Conservation (phyloP, 345 rosid genomes). For the Melaleuca alternifolia region DNA sequence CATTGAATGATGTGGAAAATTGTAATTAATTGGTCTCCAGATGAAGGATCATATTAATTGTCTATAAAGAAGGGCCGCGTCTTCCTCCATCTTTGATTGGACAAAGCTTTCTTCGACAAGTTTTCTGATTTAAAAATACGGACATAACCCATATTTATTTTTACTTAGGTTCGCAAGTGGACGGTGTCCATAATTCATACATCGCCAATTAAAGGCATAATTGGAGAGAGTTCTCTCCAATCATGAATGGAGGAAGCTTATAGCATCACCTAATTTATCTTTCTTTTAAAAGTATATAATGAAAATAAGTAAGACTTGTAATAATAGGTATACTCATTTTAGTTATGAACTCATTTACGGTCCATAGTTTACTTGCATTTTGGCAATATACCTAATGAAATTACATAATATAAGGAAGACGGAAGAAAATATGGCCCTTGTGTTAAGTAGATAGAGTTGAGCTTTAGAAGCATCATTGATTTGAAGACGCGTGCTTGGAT, state of each 20-base stretch:
- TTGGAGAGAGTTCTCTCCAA: neutral
- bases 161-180: neutral
- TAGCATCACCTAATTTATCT: neutral
- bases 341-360: neutral
- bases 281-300: neutral
- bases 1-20: neutral
- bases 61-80: neutral
- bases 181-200: neutral
- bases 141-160: neutral
- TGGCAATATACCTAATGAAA: neutral
- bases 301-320: neutral
- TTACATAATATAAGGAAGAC: neutral
- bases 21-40: neutral
- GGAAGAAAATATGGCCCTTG: neutral
- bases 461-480: neutral
- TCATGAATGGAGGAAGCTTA: neutral
- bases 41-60: neutral
- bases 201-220: neutral
- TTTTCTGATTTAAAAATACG: neutral
- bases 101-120: neutral
- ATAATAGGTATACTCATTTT: neutral
- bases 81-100: neutral
- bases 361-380: neutral
- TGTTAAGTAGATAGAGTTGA: neutral
- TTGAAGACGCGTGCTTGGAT: neutral